Base-by-base conservation (phyloP, 805 yeast species). In the Monosporozyma servazzii region DNA sequence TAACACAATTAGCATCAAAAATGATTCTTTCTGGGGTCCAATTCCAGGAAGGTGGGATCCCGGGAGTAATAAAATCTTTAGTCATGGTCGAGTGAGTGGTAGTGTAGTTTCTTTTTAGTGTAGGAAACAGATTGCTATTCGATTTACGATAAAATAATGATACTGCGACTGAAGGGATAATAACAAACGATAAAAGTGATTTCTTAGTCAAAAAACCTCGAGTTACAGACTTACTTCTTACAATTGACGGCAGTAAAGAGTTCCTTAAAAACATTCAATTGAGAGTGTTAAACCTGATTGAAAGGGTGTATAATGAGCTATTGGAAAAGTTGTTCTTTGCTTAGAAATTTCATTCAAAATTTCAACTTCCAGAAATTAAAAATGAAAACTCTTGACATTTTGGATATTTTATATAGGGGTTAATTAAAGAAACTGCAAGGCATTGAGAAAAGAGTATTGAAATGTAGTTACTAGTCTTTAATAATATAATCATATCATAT, bases 21-120 rank as follows among this genome's bases (percentile, higher is more conserved):
- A 68, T 39, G 48, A 85, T 72, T 17, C 74, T 68, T 15, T 71
- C 77, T 1, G 87, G 76, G 5, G 86, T 73, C 56, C 74, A 77
- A 20, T 71, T 67, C 95, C 95, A 86, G 23, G 58, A 51, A 13
- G 86, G 83, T 25, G 77, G 71, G 3, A 51, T 8, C 51, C 72
- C 59, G 10, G 66, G 65, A 3, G 64, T 50, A 27, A 53, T 36
- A 21, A 56, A 56, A 4, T 44, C 27, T 6, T 36, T 27, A 27
- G 33, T 25, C 45, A 43, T 43, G 3, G 18, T 42, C 6, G 33
- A 10, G 15, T 13, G 13, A 13, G 37, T 33, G 9, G 37, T 33
- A 15, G 37, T 13, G 17, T 33, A 33, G n/a, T 33, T 33, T 33
- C 37, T 33, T 33, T 17, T 33, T 30, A 30, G 3, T 5, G 33